Base-by-base conservation (phyloP, 345 rosid genomes). In the Orychophragmus violaceus region DNA sequence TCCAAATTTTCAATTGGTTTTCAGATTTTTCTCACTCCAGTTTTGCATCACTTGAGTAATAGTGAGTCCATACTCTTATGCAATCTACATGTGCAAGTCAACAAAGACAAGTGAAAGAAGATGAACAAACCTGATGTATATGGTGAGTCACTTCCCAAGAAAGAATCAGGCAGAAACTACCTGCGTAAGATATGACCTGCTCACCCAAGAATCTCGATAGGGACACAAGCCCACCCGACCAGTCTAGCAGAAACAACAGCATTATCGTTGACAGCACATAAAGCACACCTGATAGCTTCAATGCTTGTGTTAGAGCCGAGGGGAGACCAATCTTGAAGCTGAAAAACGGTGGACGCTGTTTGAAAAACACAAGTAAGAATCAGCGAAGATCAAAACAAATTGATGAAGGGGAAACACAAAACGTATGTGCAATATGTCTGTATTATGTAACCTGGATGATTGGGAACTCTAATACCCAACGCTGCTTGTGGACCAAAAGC, bases 91-190 rank as follows among this genome's bases (percentile, higher is more conserved):
- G 11, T 11, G 39, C 39, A 35, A 35, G 11, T 35, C 39, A 10
- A 35, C 39, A 35, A 35, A 35, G 11, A 35, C n/a, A 35, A 35
- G 39, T 11, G n/a, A 10, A 35, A 35, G 14, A 13, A 35, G 14
- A 29, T 29, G 7, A 29, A 29, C 32, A 29, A 29, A 29, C 32
- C 98, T 83, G 86, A 59, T 87, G 86, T 69, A 93, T 73, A 66
- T 87, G 88, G 79, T 82, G 91, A 82, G 81, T 78, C 48, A 86
- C 70, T 77, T 93, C 97, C 98, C 98, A 90, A 68, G 95, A 82
- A 32, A 93, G 77, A 67, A 93, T 74, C 36, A 84, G 74, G 51
- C 77, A 79, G 76, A 84, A 83, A 75, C 71, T 79, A 29, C 86
- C 88, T 3, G 79, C 10, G 65, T 61, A 85, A 33, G 79, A 82